A percentile compares a stretch with the other conserved stretches of the same genome.
phyloP scores from a whole-genome alignment of 1,284 basidiomycete species.

The Xerocomus cyaneibrunnescens region DNA sequence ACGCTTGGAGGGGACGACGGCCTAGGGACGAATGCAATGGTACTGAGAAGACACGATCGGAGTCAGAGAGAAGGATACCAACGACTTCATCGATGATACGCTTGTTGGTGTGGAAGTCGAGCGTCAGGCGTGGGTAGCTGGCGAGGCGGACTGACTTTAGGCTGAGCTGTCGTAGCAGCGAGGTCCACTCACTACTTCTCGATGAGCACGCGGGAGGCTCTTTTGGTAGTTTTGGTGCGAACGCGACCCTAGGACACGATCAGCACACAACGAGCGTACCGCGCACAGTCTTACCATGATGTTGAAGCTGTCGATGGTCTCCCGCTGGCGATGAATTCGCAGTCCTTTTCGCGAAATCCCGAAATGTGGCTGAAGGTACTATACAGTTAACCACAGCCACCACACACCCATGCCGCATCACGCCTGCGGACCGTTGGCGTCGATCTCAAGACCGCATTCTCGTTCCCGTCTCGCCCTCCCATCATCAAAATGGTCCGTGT shows the following conservation, averaged over 20 bases:
- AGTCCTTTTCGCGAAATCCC: conserved; percentile 20
- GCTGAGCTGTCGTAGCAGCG: too few species aligned
- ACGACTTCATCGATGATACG: conserved; percentile 99
- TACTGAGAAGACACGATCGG: not conserved
- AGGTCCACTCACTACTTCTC: conserved; percentile 90
- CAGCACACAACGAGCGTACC: not conserved
- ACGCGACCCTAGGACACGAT: conserved; percentile 80
- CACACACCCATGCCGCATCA: too few species aligned
- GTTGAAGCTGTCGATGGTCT: conserved; percentile 33
- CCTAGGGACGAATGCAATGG: conserved; percentile 50
- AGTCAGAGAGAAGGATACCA: conserved; percentile 38
- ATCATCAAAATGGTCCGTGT: conserved; percentile 73
- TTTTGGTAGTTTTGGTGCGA: conserved; percentile 99
- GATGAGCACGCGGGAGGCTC: conserved; percentile 98
- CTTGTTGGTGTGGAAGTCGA: conserved; percentile 99
- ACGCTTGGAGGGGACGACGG: conserved; percentile 97
- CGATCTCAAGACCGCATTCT: conserved; percentile 26
- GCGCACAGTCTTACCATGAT: conserved; percentile 45
- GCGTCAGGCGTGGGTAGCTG: conserved; percentile 93
- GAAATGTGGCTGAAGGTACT: conserved; percentile 34
- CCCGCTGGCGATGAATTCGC: conserved; percentile 8
- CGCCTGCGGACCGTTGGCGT: not conserved
- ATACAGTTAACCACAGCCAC: conserved; percentile 36
- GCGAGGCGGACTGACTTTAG: conserved; percentile 5
- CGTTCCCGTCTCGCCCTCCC: conserved; percentile 3